These are phyloP conservation scores for Fusarium mexicanum DNA, from an alignment of 2,329 filamentous ascomycete genomes.

Conservation along the genomic window DNA sequence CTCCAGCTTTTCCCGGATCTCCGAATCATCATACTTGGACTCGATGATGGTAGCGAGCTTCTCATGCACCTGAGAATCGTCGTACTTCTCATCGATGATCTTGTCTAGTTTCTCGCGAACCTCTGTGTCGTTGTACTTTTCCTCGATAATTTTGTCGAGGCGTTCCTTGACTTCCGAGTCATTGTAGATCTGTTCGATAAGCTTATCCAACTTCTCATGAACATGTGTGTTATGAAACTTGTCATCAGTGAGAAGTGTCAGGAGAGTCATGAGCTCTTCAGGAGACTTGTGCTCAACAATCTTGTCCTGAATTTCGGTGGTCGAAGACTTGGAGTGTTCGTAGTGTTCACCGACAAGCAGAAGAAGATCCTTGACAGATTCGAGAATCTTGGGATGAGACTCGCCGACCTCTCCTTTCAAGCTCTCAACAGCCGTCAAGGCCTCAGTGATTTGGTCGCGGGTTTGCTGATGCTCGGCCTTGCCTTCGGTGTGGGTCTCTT, in stretches of 20 bases:
- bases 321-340: slow-evolving; percentile 80
- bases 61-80: slow-evolving; percentile 57
- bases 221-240: slow-evolving; percentile 56
- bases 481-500: slow-evolving; percentile 77
- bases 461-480: slow-evolving; percentile 86
- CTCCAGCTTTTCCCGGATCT: slow-evolving; percentile 45
- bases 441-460: slow-evolving; percentile 80
- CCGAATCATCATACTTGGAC: slow-evolving; percentile 43
- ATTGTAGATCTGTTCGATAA: slow-evolving; percentile 41
- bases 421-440: slow-evolving; percentile 75
- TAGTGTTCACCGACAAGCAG: slow-evolving; percentile 85
- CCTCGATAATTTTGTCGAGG: slow-evolving; percentile 32
- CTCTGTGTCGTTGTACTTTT: slow-evolving; percentile 16
- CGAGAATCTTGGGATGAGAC: slow-evolving; percentile 87
- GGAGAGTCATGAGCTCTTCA: slow-evolving; percentile 65
- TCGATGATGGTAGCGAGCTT: slow-evolving; percentile 60
- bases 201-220: slow-evolving; percentile 44
- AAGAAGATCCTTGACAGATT: slow-evolving; percentile 86
- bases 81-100: slow-evolving; percentile 61
- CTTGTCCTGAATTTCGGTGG: slow-evolving; percentile 64
- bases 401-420: slow-evolving; percentile 83
- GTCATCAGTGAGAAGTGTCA: slow-evolving; percentile 55
- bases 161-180: slow-evolving; percentile 45
- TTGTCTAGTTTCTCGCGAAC: slow-evolving; percentile 19
- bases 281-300: slow-evolving; percentile 70